A percentile compares a stretch with the other conserved stretches of the same genome.
Evolutionary conservation across 2,329 filamentous ascomycete species (phyloP).

Genomic region (Sordariomycetes sp.): DNA sequence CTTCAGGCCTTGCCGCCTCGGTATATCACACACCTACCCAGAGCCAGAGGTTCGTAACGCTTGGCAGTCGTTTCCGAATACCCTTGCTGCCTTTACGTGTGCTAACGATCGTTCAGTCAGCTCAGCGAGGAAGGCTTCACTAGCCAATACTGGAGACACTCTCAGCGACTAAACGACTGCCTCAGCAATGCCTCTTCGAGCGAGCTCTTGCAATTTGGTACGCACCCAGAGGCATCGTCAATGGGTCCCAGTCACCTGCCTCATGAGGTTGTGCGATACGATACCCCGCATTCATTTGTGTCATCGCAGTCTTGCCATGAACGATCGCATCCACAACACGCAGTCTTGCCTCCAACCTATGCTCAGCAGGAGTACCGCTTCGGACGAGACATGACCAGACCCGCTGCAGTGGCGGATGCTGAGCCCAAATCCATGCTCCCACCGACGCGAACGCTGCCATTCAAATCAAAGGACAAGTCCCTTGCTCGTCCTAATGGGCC

Average conservation of each 20-base stretch:
- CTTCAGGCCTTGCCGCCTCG: background rate
- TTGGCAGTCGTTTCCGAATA: background rate
- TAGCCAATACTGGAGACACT: background rate
- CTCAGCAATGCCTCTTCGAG: background rate
- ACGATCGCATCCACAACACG: background rate
- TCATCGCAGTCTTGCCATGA: background rate
- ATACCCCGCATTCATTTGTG: background rate
- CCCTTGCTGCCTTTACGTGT: background rate
- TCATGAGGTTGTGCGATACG: background rate
- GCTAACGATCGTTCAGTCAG: background rate
- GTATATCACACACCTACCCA: background rate
- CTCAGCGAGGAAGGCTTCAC: background rate
- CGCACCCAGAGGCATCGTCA: background rate
- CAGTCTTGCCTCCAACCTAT: background rate
- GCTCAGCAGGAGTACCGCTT: background rate
- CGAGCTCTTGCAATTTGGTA: background rate
- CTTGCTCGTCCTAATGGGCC: background rate
- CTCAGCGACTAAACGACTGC: background rate
- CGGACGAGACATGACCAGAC: background rate
- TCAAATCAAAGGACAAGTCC: background rate
- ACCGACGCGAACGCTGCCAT: constrained; percentile 1
- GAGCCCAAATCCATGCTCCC: background rate
- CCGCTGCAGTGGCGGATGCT: background rate
- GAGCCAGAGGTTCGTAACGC: background rate
- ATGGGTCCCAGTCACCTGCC: background rate